These are phyloP conservation scores for Heliosperma pusillum DNA, from an alignment of 148 eudicot species.

Conservation along the genomic window DNA sequence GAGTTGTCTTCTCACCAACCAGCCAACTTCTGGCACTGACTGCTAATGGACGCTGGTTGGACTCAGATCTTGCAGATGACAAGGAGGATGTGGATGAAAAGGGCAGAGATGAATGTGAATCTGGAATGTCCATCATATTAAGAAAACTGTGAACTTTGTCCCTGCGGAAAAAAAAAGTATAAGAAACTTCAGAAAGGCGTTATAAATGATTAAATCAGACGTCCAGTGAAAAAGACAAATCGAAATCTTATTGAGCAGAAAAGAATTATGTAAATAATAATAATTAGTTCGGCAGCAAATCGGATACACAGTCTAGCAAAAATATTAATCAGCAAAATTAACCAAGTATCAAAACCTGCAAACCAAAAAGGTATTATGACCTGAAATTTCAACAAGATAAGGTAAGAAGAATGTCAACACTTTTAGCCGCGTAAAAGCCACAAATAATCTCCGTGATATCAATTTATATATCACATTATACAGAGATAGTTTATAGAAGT, in stretches of 20 bases:
- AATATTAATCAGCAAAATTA: not conserved
- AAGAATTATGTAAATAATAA: no score
- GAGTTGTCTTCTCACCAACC: conserved; percentile 31
- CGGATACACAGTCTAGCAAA: conserved; percentile 6
- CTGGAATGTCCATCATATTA: conserved; percentile 31
- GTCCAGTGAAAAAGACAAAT: not conserved
- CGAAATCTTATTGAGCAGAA: not conserved
- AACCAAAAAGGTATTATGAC: conserved; percentile 5
- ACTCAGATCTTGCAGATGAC: conserved; percentile 26
- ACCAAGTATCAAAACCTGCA: conserved; percentile 1
- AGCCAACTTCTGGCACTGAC: conserved; percentile 29
- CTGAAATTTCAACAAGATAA: conserved; percentile 16
- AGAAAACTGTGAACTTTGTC: conserved; percentile 24
- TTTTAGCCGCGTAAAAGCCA: not conserved
- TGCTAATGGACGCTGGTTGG: conserved; percentile 21
- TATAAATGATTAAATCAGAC: conserved; percentile 2
- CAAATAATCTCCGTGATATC: not conserved
- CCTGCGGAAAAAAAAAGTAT: conserved; percentile 22
- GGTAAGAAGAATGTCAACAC: not conserved
- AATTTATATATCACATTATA: not conserved
- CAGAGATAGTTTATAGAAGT: not conserved
- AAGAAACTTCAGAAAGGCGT: conserved; percentile 19
- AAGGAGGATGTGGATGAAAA: conserved; percentile 18
- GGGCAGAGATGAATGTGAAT: conserved; percentile 19
- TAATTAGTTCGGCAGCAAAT: conserved; percentile 6